These are phyloP conservation scores for Huntiella moniliformis DNA, from an alignment of 2,329 filamentous ascomycete genomes.

Conservation along the genomic window DNA sequence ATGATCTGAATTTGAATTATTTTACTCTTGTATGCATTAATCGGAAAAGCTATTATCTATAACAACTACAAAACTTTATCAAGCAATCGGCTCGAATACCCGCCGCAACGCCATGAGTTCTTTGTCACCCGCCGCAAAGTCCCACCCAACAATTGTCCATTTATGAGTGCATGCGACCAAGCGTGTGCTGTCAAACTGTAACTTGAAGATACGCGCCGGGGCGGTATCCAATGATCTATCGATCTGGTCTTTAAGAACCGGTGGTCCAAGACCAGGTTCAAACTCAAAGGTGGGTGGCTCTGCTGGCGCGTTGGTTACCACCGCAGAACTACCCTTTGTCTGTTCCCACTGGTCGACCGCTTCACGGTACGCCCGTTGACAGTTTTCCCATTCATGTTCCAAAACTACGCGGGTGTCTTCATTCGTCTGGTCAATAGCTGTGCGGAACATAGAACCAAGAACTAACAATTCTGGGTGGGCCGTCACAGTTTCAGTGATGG, in stretches of 20 bases:
- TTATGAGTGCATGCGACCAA: conserved; percentile 93
- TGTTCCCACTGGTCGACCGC: background rate
- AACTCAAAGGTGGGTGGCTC: background rate
- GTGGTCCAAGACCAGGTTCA: conserved; percentile 3
- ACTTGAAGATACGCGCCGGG: conserved; percentile 64
- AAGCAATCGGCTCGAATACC: conserved; percentile 52
- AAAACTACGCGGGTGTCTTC: background rate
- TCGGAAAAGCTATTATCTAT: background rate
- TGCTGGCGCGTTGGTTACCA: background rate
- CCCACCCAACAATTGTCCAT: conserved; percentile 85
- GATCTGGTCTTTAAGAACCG: conserved; percentile 5
- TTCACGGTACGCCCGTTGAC: background rate
- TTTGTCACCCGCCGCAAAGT: conserved; percentile 75
- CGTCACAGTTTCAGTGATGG: background rate
- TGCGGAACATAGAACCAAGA: background rate
- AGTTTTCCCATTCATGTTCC: background rate
- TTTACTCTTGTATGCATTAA: background rate
- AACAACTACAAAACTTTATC: background rate
- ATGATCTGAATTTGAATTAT: no score
- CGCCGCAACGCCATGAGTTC: conserved; percentile 60
- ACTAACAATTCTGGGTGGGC: background rate
- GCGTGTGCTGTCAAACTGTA: conserved; percentile 84
- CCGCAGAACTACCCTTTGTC: no score
- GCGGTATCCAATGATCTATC: conserved; percentile 23
- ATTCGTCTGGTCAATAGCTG: background rate